Evolutionary conservation across 495 filamentous ascomycete genomes (phyloP), one percentile per base, ranked within the genome.

Genomic region (Echria macrotheca): DNA sequence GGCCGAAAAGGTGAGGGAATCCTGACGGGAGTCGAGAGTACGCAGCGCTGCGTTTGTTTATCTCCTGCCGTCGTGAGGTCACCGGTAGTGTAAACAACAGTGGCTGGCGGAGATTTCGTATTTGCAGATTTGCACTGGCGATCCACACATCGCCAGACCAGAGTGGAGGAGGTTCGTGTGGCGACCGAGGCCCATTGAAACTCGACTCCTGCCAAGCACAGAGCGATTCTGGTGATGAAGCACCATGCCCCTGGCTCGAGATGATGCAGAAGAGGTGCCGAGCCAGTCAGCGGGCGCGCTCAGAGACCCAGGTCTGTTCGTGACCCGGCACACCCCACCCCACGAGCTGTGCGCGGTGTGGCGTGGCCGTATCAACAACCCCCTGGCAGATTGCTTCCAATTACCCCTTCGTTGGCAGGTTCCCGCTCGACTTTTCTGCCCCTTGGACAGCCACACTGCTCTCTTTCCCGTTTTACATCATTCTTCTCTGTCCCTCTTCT

Each of bases 401-500:
- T 59, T 52, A 41, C 63, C 60, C 59, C 55, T 52, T 61, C 50
- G 55, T 48, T 46, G 47, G 51, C 49, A 44, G 52, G 57, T 49
- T 58, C 52, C 54, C 47, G 37, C 44, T 51, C 14, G 26, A 36
- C 38, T 48, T 57, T 51, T 57, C 46, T 57, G 36, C 36, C 49
- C 53, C 50, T 47, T 60, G 54, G 29, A 44, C 56, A 63, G 54
- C 54, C 63, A 66, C 62, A 45, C 54, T 44, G 21, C 21, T 56
- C 52, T 57, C 53, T 49, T 55, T 54, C 55, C 48, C 43, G 55
- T 58, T 61, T 58, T 60, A 53, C 56, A 58, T 50, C 54, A 61
- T 44, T 41, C 47, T 54, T 41, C 51, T 52, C 52, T 45, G 49
- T 56, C 53, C 41, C 48, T 33, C 51, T 55, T 55, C 52, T 38